Evolutionary conservation across 495 filamentous ascomycete species (phyloP).

Genomic region (Symbiotaphrina buchneri): DNA sequence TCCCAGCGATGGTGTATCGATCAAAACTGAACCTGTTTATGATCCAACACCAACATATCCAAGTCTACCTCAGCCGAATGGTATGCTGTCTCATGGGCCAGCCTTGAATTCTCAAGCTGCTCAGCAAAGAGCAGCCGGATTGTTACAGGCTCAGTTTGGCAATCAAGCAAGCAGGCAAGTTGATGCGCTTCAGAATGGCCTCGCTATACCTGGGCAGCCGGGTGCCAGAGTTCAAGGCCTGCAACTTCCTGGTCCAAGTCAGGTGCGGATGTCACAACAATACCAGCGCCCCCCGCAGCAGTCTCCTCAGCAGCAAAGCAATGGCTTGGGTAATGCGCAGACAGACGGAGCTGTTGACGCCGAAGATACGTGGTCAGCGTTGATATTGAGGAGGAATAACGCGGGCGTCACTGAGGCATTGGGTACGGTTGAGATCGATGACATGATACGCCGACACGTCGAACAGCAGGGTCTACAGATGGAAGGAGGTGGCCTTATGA

Average conservation of each 20-base stretch:
- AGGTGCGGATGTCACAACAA: conserved; percentile 4
- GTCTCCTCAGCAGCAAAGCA: conserved; percentile 13
- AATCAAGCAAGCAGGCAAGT: conserved; percentile 46
- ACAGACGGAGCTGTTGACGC: conserved; percentile 48
- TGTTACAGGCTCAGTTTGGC: conserved; percentile 50
- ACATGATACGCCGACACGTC: conserved; percentile 38
- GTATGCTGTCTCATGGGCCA: conserved; percentile 14
- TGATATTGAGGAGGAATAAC: conserved; percentile 20
- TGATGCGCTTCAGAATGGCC: conserved; percentile 31
- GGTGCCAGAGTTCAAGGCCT: conserved; percentile 16
- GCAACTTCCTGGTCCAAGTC: conserved; percentile 9
- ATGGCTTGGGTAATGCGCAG: conserved; percentile 24
- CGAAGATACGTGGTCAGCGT: conserved; percentile 28
- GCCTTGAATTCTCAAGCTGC: conserved; percentile 23
- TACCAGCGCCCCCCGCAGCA: conserved; percentile 13
- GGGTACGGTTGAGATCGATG: conserved; percentile 32
- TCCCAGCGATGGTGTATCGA: conserved; percentile 21
- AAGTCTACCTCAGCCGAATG: conserved; percentile 5
- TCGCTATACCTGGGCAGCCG: conserved; percentile 19
- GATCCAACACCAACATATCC: too few species aligned
- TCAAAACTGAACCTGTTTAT: conserved; percentile 57
- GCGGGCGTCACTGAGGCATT: conserved; percentile 18
- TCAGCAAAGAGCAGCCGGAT: conserved; percentile 39
- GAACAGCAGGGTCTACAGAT: conserved; percentile 41
- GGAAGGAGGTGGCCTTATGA: conserved; percentile 65